Evolutionary conservation across 306 rosid genomes (phyloP), one percentile per base, ranked within the genome.

Genomic region (Glycine soja): DNA sequence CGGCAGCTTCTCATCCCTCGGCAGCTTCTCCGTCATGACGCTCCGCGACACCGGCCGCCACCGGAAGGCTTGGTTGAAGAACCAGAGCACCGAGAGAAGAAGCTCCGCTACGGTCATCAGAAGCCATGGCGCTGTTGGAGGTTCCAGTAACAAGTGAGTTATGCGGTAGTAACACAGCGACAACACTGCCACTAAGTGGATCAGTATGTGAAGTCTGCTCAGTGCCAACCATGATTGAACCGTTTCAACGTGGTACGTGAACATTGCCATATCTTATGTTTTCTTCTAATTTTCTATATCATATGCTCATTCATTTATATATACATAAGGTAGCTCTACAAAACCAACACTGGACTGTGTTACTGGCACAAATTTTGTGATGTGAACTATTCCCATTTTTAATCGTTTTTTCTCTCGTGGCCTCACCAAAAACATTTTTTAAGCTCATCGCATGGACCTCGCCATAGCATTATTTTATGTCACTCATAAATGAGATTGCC

Each of bases 41-140:
- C 79, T 51, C 0, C 88, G 75, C 0, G 81, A 74, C 30, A 86
- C 86, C 3, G 88, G 88, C 0, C 51, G 59, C 88, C 86, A 86
- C 30, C 84, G 32, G 86, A 43, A 86, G 0, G 88, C 63, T 15
- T 86, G 88, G 78, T 52, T 74, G 16, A 82, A 64, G 19, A 86
- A 42, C 86, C 88, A 86, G 9, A 86, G 4, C 32, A 46, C 3
- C 0, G 84, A n/a, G 0, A 86, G 64, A 15, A 74, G 2, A 2
- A 52, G 3, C 57, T 86, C 88, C 0, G 86, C 83, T 3, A 8
- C 3, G 2, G 76, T 82, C 48, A 82, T 61, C 0, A 86, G 72
- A 43, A 54, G 18, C 88, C 81, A 78, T 19, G 86, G 70, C 3
- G 14, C 4, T 0, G 34, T 84, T 5, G 59, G 66, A 6, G 57